Evolutionary conservation across 2,329 filamentous ascomycete species (phyloP), one percentile per base, ranked within the genome.

Genomic region (Hypoxylon sp.): DNA sequence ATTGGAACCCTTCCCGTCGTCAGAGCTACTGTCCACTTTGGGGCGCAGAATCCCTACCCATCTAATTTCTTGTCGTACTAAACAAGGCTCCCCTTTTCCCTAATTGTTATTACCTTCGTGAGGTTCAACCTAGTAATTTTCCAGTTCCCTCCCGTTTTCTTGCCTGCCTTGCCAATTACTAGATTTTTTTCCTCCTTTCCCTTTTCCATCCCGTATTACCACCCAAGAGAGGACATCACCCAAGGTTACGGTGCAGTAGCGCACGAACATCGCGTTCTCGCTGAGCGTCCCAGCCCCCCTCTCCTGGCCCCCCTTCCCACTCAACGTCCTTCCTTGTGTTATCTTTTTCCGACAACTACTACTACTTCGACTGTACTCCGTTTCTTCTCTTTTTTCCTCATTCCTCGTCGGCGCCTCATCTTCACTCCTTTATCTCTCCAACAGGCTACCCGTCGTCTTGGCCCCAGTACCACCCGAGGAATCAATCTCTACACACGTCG

Each of bases 11-110:
- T 70, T 68, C 67, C 65, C 69, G 69, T 71, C 67, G 66, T 72
- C 68, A 72, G 68, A 72, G 68, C 70, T 72, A 70, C 70, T 67
- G 66, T 68, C 68, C 68, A 71, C 69, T 71, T 72, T 69, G 63
- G 68, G 68, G 68, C 61, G 63, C 59, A 63, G 68, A 65, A 72
- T 72, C 68, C 70, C 71, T 75, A 71, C 73, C 65, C 72, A 69
- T 75, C 70, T 75, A 76, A 76, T 76, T 75, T 75, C 74, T 74
- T 71, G 68, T 68, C 69, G 69, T 73, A 73, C 71, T 74, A 75
- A 75, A 74, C 75, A 74, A 75, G 75, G 74, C 75, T 75, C 75
- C 74, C 75, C 75, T 76, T 77, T 73, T 77, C 73, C 74, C 71
- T 76, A 73, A 75, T 75, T 71, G 54, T 72, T 66, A 73, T 75